Evolutionary conservation across 2,329 filamentous ascomycete species (phyloP), one percentile per base, ranked within the genome.

Genomic region (Stagonosporopsis tanaceti): DNA sequence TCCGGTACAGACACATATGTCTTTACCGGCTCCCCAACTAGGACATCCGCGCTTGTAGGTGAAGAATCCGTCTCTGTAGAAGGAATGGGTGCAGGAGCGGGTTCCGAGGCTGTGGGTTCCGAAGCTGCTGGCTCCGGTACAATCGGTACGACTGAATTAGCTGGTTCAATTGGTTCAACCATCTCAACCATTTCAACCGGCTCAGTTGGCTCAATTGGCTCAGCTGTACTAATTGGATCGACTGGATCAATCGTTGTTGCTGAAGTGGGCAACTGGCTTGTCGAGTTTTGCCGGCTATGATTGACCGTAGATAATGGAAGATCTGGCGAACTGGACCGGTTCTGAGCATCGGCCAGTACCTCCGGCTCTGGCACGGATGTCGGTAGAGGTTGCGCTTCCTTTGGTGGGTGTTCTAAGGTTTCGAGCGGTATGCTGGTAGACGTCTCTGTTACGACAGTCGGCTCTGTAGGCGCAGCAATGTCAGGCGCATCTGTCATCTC

Each of bases 241-340:
- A 27, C 20, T 17, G 50, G 38, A 32, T 64, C 44, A 8, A 47
- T 39, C 1, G 50, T 47, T 9, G 57, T 61, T 32, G 52, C 52
- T 50, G 68, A 60, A 15, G 65, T 67, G 12, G 68, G 66, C 4
- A 67, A 51, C 47, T 74, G 67, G 40, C 63, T 69, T 14, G 64
- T 55, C 11, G 78, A 79, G 24, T 69, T 73, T 47, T 75, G 74
- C 32, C 74, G 69, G 63, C 75, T 78, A 50, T 78, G 76, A n/a
- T 69, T 64, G 9, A 67, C 67, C 3, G 68, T 58, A 15, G 73
- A 72, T 7, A 80, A 63, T n/a, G 79, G 78, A 27, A 78, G 60
- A 20, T 80, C 78, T 17, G 78, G 77, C 4, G 78, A 80, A 59
- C 75, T 80, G 1, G 77, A 78, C 2, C 68, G 62, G 44, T 78